These are phyloP conservation scores for Hyaloscypha hepaticicola DNA, from an alignment of 495 filamentous ascomycete genomes.

Conservation along the genomic window DNA sequence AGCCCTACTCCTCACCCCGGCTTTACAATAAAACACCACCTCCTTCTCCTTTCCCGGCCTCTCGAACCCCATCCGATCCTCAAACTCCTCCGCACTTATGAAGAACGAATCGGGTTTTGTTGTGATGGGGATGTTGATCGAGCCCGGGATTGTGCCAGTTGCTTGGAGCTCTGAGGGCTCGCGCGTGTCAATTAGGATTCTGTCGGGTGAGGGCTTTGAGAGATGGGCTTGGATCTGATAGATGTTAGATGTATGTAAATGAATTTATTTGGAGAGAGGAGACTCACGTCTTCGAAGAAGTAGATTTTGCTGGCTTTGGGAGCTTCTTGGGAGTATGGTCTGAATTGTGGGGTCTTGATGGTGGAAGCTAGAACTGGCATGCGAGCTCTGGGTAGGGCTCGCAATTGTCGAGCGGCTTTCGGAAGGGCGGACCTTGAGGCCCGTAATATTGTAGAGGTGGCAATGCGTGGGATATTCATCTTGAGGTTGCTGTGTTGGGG, in stretches of 20 bases:
- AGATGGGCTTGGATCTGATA: conserved; percentile 33
- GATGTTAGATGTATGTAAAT: neutral
- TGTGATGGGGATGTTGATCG: conserved; percentile 75
- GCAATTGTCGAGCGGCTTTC: conserved; percentile 8
- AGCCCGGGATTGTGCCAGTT: conserved; percentile 75
- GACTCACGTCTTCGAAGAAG: conserved; percentile 44
- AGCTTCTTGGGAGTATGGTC: conserved; percentile 24
- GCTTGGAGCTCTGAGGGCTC: conserved; percentile 72
- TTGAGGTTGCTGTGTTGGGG: conserved; percentile 11
- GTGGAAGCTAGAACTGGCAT: neutral
- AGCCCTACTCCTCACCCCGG: conserved; percentile 76
- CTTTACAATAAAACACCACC: conserved; percentile 90
- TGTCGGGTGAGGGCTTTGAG: conserved; percentile 30
- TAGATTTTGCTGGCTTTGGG: conserved; percentile 41
- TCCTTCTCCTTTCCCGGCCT: conserved; percentile 55
- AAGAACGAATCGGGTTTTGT: conserved; percentile 76
- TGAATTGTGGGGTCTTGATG: neutral
- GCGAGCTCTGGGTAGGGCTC: conserved; percentile 6
- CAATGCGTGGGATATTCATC: conserved; percentile 26
- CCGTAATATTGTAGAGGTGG: conserved; percentile 23
- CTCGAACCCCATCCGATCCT: conserved; percentile 65
- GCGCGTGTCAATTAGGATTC: conserved; percentile 63
- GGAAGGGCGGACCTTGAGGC: conserved; percentile 22
- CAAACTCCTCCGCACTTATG: conserved; percentile 73
- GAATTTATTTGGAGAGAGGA: conserved; percentile 4